phyloP scores from a whole-genome alignment of 163 green algal species.

The Prototheca stagnorum region DNA sequence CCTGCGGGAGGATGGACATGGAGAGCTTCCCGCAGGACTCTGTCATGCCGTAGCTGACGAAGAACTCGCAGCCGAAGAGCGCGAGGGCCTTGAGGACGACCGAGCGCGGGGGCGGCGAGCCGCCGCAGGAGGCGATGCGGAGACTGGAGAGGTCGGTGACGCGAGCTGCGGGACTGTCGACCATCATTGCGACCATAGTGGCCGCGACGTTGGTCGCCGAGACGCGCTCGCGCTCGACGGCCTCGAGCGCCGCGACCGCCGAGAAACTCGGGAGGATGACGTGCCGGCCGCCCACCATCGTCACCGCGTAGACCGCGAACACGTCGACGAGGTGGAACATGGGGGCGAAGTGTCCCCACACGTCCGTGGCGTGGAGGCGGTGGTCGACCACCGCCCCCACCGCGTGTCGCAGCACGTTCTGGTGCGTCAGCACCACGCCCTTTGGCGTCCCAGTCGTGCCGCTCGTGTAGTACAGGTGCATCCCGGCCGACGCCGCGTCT shows the following conservation, averaged over 20 bases:
- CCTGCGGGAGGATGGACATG: constrained; percentile 59
- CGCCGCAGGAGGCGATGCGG: constrained; percentile 64
- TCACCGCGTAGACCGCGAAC: constrained; percentile 79
- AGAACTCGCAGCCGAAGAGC: constrained; percentile 75
- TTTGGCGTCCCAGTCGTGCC: constrained; percentile 67
- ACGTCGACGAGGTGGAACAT: constrained; percentile 91
- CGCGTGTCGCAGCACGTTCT: constrained; percentile 65
- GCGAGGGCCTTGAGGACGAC: constrained; percentile 44
- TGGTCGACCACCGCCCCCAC: constrained; percentile 67
- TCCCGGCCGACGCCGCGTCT: constrained; percentile 7
- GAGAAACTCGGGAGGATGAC: constrained; percentile 53
- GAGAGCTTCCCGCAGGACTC: constrained; percentile 88
- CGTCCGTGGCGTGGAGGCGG: constrained; percentile 46
- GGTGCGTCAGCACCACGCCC: constrained; percentile 83
- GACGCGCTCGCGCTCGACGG: constrained; percentile 66
- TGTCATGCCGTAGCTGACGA: constrained; percentile 87
- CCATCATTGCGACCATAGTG: constrained; percentile 74
- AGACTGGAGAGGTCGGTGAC: constrained; percentile 52
- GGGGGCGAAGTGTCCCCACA: constrained; percentile 76
- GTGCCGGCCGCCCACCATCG: constrained; percentile 59
- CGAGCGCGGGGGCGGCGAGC: constrained; percentile 48
- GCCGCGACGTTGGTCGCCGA: constrained; percentile 64
- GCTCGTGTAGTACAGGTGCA: constrained; percentile 55
- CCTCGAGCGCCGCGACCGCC: constrained; percentile 32
- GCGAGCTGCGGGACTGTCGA: constrained; percentile 47